Evolutionary conservation across 768 basidiomycete species (phyloP), one percentile per base, ranked within the genome.

Genomic region (Rhodotorula taiwanensis): DNA sequence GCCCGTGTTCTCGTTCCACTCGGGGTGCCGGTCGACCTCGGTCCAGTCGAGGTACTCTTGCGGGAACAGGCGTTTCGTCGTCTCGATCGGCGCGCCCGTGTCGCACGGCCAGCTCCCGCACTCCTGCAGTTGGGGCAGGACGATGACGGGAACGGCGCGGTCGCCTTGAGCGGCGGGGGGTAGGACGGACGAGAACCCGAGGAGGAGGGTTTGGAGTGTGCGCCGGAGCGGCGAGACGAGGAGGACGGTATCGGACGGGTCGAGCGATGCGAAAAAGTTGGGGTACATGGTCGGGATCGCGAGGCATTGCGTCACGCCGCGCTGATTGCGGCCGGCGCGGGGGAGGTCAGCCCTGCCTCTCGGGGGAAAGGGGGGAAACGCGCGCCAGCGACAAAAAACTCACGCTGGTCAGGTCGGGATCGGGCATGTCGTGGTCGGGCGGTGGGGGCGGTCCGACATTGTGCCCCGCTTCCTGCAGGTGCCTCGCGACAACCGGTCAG

Each of bases 221-320:
- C 72, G 60, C 0, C 70, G 62, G 4, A 72, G 39, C 3, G 72
- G 71, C 1, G 64, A 64, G 30, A 66, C 50, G 55, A 67, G 28
- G 51, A 67, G 57, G 28, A 67, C 34, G 27, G 61, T 63, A 15
- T 58, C 43, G 28, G 42, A 27, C 16, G 60, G 45, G n/a, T 45
- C 25, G 36, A 67, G 55, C 21, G 61, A 56, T 5, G 43, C 5
- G 53, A 62, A 67, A 31, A 67, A 62, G 44, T 39, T 59, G 4
- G 66, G 57, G 44, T 67, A 67, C 5, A 42, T 52, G 23, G 53
- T 55, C 1, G 60, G 60, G n/a, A 67, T 58, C 16, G 64, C 44
- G 30, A 36, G 21, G 49, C 64, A 65, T 27, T 65, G 64, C 1
- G 64, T 65, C 8, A 60, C 25, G 20, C 64, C 64, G 7, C 64